phyloP scores from a whole-genome alignment of 2,329 filamentous ascomycete genomes.

The Fusarium illudens region DNA sequence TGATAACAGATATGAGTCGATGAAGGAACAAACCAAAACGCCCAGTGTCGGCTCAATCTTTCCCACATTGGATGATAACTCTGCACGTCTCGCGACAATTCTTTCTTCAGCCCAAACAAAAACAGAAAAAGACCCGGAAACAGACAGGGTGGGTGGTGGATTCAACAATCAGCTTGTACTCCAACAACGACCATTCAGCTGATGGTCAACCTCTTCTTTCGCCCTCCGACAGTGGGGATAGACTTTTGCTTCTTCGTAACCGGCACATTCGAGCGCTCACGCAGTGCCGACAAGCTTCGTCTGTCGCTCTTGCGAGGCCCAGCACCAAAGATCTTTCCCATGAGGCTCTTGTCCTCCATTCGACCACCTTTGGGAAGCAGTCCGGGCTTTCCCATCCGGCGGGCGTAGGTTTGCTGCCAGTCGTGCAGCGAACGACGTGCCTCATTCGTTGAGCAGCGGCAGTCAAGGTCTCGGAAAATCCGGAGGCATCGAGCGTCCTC shows the following conservation, averaged over 20 bases:
- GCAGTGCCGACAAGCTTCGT: conserved; percentile 30
- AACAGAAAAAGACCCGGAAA: background rate
- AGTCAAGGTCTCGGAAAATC: conserved; percentile 57
- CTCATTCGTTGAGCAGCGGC: conserved; percentile 56
- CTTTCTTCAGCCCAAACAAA: background rate
- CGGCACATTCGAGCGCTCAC: conserved; percentile 8
- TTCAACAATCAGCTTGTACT: background rate
- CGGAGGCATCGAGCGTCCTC: conserved; percentile 55
- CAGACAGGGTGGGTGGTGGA: background rate
- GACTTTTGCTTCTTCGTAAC: conserved; percentile 15
- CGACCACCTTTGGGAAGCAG: conserved; percentile 52
- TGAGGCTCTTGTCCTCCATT: conserved; percentile 43
- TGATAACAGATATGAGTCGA: conserved; percentile 9
- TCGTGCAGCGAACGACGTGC: conserved; percentile 56
- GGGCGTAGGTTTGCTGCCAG: conserved; percentile 62
- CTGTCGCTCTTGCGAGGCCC: conserved; percentile 31
- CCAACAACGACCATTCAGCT: conserved; percentile 12
- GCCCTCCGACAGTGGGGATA: background rate
- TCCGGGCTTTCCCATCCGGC: conserved; percentile 46
- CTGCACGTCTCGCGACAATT: background rate
- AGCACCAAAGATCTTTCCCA: conserved; percentile 43
- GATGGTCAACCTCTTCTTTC: conserved; percentile 29
- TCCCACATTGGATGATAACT: conserved; percentile 1
- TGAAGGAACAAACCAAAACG: conserved; percentile 1
- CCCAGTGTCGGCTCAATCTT: conserved; percentile 5